Evolutionary conservation across 2,329 filamentous ascomycete species (phyloP).

Genomic region (Xylariaceae sp.): DNA sequence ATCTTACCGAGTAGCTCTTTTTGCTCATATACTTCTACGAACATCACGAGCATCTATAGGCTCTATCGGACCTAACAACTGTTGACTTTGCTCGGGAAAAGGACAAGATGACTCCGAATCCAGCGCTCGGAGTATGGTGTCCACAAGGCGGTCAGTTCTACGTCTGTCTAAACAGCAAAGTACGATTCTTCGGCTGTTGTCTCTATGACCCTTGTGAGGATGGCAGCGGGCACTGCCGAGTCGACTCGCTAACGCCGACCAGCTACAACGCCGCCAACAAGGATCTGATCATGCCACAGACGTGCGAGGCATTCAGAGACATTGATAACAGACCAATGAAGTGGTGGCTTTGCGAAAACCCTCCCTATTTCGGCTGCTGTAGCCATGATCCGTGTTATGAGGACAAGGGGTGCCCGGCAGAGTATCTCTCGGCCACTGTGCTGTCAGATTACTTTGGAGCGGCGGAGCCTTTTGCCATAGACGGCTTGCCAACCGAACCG

Average conservation of each 20-base stretch:
- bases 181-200: conserved; percentile 7
- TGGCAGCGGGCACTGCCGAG: neutral
- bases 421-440: neutral
- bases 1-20: neutral
- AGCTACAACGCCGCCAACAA: neutral
- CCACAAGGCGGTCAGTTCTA: neutral
- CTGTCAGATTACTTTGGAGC: neutral
- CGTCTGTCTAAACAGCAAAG: neutral
- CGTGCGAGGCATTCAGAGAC: neutral
- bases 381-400: neutral
- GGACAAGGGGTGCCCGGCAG: neutral
- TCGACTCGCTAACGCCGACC: neutral
- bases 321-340: neutral
- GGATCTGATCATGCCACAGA: conserved; percentile 1
- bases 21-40: neutral
- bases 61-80: neutral
- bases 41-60: neutral
- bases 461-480: neutral
- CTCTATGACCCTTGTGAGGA: neutral
- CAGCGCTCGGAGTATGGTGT: neutral
- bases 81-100: neutral
- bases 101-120: neutral
- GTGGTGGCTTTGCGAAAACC: neutral
- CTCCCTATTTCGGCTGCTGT: neutral
- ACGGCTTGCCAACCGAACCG: neutral